These are phyloP conservation scores for Beta macrorhiza DNA, from an alignment of 179 eudicot species.

Conservation along the genomic window DNA sequence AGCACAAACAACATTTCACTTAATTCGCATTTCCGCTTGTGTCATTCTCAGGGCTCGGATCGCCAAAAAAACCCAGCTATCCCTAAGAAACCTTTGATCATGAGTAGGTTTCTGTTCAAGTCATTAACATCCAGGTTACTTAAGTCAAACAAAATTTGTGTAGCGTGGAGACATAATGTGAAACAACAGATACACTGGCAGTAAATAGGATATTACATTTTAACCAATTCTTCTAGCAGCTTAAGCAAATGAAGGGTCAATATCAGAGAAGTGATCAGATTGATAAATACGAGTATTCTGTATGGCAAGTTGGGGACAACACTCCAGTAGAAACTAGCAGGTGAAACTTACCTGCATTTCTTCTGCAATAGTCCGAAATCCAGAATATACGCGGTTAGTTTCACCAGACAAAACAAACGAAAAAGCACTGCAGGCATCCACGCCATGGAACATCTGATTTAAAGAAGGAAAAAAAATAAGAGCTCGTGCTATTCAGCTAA, in stretches of 20 bases:
- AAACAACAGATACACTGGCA: not conserved
- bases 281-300: not conserved
- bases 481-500: not conserved
- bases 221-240: not conserved
- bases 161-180: not conserved
- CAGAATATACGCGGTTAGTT: slow-evolving; percentile 39
- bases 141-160: not conserved
- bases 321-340: not conserved
- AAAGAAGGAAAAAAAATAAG: slow-evolving; percentile 12
- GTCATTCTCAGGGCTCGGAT: not conserved
- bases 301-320: not conserved
- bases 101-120: not conserved
- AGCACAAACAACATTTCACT: not conserved
- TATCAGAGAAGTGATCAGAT: not conserved
- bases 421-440: slow-evolving; percentile 70
- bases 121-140: not conserved
- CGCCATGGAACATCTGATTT: slow-evolving; percentile 58
- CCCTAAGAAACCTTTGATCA: not conserved
- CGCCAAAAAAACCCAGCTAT: not conserved
- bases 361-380: slow-evolving; percentile 51
- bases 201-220: not conserved
- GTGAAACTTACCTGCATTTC: slow-evolving; percentile 70
- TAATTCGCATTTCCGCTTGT: not conserved
- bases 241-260: not conserved
- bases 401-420: slow-evolving; percentile 55